Evolutionary conservation across 257 asterid species (phyloP).

Genomic region (Penstemon barbatus): DNA sequence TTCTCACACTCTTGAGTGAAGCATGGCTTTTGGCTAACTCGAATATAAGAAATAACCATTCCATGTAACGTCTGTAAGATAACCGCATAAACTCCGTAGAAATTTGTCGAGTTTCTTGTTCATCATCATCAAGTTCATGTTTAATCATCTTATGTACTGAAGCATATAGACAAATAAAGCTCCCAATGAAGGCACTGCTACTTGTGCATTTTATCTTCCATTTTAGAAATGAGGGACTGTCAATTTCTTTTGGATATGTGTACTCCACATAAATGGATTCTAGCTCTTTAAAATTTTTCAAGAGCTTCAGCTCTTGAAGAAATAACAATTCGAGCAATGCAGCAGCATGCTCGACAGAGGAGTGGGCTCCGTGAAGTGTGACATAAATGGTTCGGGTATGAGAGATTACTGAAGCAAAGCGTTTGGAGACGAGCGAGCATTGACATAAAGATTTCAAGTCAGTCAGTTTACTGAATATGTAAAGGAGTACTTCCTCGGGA

Average conservation of each 20-base stretch:
- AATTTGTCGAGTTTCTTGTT: background rate
- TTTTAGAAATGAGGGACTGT: background rate
- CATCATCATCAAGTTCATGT: background rate
- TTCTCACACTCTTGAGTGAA: background rate
- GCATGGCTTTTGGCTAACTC: background rate
- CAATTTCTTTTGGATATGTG: background rate
- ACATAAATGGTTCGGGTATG: background rate
- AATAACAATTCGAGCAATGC: too few species aligned
- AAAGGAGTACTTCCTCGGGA: background rate
- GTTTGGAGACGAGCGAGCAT: background rate
- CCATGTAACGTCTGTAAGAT: background rate
- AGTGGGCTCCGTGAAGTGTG: background rate
- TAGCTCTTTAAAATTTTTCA: conserved; percentile 2
- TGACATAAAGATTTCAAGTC: background rate
- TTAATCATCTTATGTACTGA: background rate
- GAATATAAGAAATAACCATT: background rate
- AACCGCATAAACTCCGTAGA: background rate
- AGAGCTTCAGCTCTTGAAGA: background rate
- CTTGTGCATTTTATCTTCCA: background rate
- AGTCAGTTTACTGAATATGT: background rate
- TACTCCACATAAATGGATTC: conserved; percentile 4
- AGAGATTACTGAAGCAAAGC: background rate
- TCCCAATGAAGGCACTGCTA: background rate
- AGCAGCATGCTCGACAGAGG: too few species aligned
- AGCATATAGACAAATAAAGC: background rate